Evolutionary conservation across 2,329 filamentous ascomycete genomes (phyloP), one percentile per base, ranked within the genome.

Genomic region (Exophiala bonariae): DNA sequence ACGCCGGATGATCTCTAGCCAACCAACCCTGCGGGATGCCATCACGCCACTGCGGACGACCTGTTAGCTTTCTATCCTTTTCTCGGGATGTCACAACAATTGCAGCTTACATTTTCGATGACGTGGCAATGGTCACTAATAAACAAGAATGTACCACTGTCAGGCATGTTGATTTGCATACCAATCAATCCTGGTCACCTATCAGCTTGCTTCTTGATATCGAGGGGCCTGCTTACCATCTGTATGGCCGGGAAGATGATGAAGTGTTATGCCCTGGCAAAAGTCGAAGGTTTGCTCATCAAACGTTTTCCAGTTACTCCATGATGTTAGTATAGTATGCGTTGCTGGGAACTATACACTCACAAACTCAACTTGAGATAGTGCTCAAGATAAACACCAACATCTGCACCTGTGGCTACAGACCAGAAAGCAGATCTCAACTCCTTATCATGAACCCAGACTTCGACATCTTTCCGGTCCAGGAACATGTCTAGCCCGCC

Each of bases 101-200:
- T 34, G 10, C 16, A 41, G 13, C 55, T 52, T 43, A 58, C 55
- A 43, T 58, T 58, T 39, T 58, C 56, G 18, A 57, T 58, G 33
- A 57, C 54, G 35, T 58, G 56, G 47, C 54, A 58, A 43, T 58
- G 56, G 36, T 58, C 56, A 28, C 48, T 55, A 22, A 57, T 58
- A 35, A 57, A 58, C 31, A 58, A 41, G 43, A 50, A 58, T 26
- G 56, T 58, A 5, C 56, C 56, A 38, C 50, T 55, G n/a, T 54
- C 49, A 1, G 49, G 56, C 56, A 58, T 55, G 28, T 58, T 58
- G 49, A 58, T 55, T 47, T 58, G 56, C 56, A 58, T 58, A 23
- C 54, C 54, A 35, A 57, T 55, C 39, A 58, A 37, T 17, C 56
- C 54, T 54, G 41, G 32, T 16, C 10, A 28, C 16, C 31, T 30